Evolutionary conservation across 768 basidiomycete species (phyloP).

Genomic region (Russula foetens): DNA sequence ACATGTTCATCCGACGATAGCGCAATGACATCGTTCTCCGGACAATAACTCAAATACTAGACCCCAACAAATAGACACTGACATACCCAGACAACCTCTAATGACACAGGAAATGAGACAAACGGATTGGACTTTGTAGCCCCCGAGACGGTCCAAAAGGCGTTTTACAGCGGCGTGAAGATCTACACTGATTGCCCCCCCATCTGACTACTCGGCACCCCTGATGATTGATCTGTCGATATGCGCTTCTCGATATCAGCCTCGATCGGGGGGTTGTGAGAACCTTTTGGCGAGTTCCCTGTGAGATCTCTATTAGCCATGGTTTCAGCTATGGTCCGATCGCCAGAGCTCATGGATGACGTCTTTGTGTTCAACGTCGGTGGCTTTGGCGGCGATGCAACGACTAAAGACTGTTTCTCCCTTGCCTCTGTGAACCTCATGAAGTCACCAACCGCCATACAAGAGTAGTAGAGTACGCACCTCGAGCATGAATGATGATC

Average conservation of each 20-base stretch:
- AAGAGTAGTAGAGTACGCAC: constrained; percentile 17
- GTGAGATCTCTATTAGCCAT: not conserved
- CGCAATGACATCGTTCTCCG: too few relatives aligned
- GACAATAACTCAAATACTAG: too few relatives aligned
- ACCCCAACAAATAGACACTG: too few relatives aligned
- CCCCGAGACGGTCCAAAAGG: too few relatives aligned
- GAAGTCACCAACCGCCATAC: not conserved
- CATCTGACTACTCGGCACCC: not conserved
- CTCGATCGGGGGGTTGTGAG: not conserved
- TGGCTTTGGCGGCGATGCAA: not conserved
- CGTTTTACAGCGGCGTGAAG: too few relatives aligned
- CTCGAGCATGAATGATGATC: constrained; percentile 29
- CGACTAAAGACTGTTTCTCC: constrained; percentile 2
- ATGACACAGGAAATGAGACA: too few relatives aligned
- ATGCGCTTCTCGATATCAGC: constrained; percentile 16
- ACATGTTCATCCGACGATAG: too few relatives aligned
- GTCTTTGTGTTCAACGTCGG: not conserved
- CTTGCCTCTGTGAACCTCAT: constrained; percentile 17
- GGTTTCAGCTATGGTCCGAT: not conserved
- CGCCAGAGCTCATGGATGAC: not conserved
- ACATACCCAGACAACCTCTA: too few relatives aligned
- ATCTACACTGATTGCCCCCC: too few relatives aligned
- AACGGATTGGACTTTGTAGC: too few relatives aligned
- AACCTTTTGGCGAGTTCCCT: not conserved
- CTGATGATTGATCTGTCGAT: constrained; percentile 3